These are phyloP conservation scores for Actinomucor elegans DNA, from an alignment of 371 early-diverging fungal genomes.

Conservation along the genomic window DNA sequence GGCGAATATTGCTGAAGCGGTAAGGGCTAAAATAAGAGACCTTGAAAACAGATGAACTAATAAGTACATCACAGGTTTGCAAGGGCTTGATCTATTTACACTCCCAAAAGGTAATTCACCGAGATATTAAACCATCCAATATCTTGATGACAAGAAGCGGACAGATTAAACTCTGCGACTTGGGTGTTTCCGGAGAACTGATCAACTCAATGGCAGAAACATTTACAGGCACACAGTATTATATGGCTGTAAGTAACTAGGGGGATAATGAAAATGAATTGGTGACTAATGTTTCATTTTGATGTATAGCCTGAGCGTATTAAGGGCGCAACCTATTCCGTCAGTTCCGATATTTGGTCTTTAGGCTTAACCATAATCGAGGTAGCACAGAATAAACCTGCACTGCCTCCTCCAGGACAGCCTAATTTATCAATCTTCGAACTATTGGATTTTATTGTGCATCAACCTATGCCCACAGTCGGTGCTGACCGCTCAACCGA, in stretches of 20 bases:
- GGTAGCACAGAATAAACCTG: conserved; percentile 87
- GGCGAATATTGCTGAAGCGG: conserved; percentile 78
- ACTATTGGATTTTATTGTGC: conserved; percentile 85
- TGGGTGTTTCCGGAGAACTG: conserved; percentile 91
- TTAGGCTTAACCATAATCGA: conserved; percentile 91
- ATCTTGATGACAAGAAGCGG: conserved; percentile 84
- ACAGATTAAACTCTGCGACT: conserved; percentile 92
- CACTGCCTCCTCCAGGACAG: conserved; percentile 71
- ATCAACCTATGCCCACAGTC: conserved; percentile 81
- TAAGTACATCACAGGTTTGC: conserved; percentile 48
- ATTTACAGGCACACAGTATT: conserved; percentile 93
- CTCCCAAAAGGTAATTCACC: conserved; percentile 81
- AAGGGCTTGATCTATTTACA: conserved; percentile 78
- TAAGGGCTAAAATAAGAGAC: conserved; percentile 20
- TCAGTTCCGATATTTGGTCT: conserved; percentile 94
- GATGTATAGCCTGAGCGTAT: conserved; percentile 88
- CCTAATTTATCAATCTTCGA: conserved; percentile 81
- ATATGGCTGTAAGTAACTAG: conserved; percentile 91
- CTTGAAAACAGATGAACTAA: background rate
- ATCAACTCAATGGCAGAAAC: conserved; percentile 91
- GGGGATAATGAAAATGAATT: no score
- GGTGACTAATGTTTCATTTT: no score
- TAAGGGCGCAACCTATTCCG: conserved; percentile 84
- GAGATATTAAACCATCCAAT: conserved; percentile 93
- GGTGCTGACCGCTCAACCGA: conserved; percentile 55